A percentile compares a stretch with the other conserved stretches of the same genome.
These are phyloP conservation scores for Phytophthora pinifolia DNA, from an alignment of 352 stramenopile genomes.

Conservation along the genomic window DNA sequence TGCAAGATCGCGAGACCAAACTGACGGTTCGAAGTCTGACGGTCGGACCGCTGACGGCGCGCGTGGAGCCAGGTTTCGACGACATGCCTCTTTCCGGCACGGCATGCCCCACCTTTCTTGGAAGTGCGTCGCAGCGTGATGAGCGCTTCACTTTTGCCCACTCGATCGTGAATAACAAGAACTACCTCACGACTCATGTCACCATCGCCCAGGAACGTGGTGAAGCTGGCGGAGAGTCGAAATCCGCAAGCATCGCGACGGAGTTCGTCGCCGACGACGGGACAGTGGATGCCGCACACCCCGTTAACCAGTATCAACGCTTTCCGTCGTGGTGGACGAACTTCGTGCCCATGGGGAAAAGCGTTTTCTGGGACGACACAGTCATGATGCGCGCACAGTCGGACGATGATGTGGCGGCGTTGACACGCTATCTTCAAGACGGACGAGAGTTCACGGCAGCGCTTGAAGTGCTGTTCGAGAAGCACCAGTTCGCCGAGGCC, in stretches of 20 bases:
- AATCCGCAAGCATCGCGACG: conserved; percentile 38
- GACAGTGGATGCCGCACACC: conserved; percentile 29
- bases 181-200: conserved; percentile 56
- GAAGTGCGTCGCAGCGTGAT: conserved; percentile 24
- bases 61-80: conserved; percentile 44
- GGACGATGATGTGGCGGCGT: conserved; percentile 45
- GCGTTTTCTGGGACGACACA: conserved; percentile 75
- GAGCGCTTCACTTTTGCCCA: conserved; percentile 66
- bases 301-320: conserved; percentile 38
- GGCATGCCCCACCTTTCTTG: conserved; percentile 54
- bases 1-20: conserved; percentile 48
- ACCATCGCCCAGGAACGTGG: conserved; percentile 15
- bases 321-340: conserved; percentile 56
- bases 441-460: conserved; percentile 46
- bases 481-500: conserved; percentile 75
- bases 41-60: conserved; percentile 60
- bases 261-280: conserved; percentile 50
- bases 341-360: conserved; percentile 61
- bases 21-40: conserved; percentile 59
- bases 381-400: conserved; percentile 55
- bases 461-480: conserved; percentile 73
- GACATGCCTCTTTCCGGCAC: conserved; percentile 46
- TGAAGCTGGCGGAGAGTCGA: conserved; percentile 10
- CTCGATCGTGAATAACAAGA: conserved; percentile 43
- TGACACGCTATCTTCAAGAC: conserved; percentile 46